Evolutionary conservation across 2,329 filamentous ascomycete species (phyloP).

Genomic region (Akanthomyces muscarius): DNA sequence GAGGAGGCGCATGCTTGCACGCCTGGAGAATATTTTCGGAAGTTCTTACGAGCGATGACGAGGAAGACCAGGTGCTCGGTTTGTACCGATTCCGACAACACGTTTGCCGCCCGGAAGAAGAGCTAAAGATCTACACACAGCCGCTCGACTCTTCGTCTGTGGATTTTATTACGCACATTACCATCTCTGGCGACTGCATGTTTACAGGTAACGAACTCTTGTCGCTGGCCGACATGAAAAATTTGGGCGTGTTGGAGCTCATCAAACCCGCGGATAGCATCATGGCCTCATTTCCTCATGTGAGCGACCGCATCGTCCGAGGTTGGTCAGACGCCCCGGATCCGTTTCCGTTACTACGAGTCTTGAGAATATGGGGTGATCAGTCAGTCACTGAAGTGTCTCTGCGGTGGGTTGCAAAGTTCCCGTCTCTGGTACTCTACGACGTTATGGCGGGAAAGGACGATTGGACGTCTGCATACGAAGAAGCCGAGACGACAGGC

Average conservation of each 20-base stretch:
- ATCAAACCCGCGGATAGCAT: slow-evolving; percentile 35
- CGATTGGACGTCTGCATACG: slow-evolving; percentile 33
- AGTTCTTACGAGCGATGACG: slow-evolving; percentile 27
- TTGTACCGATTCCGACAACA: slow-evolving; percentile 39
- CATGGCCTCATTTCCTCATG: slow-evolving; percentile 28
- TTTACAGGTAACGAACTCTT: slow-evolving; percentile 39
- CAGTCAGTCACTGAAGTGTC: slow-evolving; percentile 37
- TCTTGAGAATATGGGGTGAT: slow-evolving; percentile 44
- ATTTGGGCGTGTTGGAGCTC: slow-evolving; percentile 46
- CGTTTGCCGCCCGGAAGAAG: slow-evolving; percentile 33
- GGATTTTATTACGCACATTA: slow-evolving; percentile 40
- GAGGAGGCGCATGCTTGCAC: slow-evolving; percentile 29
- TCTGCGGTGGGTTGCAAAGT: slow-evolving; percentile 37
- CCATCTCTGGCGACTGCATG: slow-evolving; percentile 34
- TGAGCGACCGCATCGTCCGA: slow-evolving; percentile 44
- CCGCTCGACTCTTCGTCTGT: slow-evolving; percentile 35
- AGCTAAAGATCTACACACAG: slow-evolving; percentile 34
- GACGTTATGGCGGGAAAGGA: slow-evolving; percentile 36
- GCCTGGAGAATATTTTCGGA: slow-evolving; percentile 39
- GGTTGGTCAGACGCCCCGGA: slow-evolving; percentile 40
- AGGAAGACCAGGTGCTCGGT: slow-evolving; percentile 33
- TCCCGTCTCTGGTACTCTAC: slow-evolving; percentile 44
- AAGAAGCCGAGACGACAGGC: slow-evolving; percentile 26
- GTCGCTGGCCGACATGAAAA: slow-evolving; percentile 38
- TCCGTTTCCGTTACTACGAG: slow-evolving; percentile 44